Conservation (phyloP, 2,329 filamentous ascomycete species). For the Coniochaeta pulveracea region DNA sequence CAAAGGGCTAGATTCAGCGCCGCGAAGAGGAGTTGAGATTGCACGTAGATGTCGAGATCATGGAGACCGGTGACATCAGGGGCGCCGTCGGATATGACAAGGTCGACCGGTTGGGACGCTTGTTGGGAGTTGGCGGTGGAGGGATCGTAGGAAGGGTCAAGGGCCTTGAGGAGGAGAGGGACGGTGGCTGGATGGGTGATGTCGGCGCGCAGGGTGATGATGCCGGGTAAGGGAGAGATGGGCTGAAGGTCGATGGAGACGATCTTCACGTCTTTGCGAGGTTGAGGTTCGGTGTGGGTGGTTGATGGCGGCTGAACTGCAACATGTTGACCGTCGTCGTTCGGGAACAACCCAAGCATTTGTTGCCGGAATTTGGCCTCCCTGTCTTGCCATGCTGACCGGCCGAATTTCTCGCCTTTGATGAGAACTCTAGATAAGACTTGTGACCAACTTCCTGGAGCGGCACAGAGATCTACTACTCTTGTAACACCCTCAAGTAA, state of each 20-base stretch:
- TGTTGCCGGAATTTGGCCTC: slow-evolving; percentile 54
- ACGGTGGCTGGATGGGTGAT: slow-evolving; percentile 97
- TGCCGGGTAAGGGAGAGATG: slow-evolving; percentile 86
- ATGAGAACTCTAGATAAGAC: slow-evolving; percentile 89
- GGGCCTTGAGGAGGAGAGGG: slow-evolving; percentile 71
- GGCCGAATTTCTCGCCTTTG: slow-evolving; percentile 82
- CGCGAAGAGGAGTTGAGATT: slow-evolving; percentile 88
- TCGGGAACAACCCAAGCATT: slow-evolving; percentile 39
- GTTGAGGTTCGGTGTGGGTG: slow-evolving; percentile 19
- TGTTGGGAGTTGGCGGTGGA: slow-evolving; percentile 29
- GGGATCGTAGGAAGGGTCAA: slow-evolving; percentile 60
- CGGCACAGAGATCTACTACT: slow-evolving; percentile 92
- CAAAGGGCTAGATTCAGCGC: slow-evolving; percentile 89
- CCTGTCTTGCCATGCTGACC: slow-evolving; percentile 77
- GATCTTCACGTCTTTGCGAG: slow-evolving; percentile 72
- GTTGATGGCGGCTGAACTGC: slow-evolving; percentile 1
- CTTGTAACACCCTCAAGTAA: slow-evolving; percentile 82
- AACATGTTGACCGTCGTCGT: slow-evolving; percentile 11
- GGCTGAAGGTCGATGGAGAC: slow-evolving; percentile 94
- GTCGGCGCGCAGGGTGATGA: slow-evolving; percentile 84
- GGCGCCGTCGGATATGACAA: slow-evolving; percentile 90
- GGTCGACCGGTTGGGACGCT: slow-evolving; percentile 70
- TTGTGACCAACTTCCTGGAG: slow-evolving; percentile 94
- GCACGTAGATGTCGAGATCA: slow-evolving; percentile 96
- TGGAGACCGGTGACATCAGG: slow-evolving; percentile 95